Conservation (phyloP, 371 early-diverging fungal species). For the Dichotomocladium elegans region DNA sequence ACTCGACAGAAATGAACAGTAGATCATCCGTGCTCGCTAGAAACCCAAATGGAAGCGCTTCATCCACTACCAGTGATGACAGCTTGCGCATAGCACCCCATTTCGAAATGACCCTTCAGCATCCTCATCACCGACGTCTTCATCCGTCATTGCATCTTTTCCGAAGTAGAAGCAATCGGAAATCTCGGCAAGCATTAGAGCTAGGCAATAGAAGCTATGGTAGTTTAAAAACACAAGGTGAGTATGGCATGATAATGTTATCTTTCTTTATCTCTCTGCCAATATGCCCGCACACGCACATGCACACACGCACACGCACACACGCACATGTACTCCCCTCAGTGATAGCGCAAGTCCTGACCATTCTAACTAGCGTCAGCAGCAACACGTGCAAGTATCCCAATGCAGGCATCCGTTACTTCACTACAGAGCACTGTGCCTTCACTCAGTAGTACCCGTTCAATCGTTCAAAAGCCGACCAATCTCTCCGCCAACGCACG, state of each 20-base stretch:
- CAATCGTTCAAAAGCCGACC: slow-evolving; percentile 10
- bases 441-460: slow-evolving; percentile 18
- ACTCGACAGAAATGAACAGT: slow-evolving; percentile 1
- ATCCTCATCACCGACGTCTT: slow-evolving; percentile 4
- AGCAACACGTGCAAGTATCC: slow-evolving; percentile 6
- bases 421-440: slow-evolving; percentile 17
- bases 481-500: slow-evolving; percentile 9
- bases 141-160: slow-evolving; percentile 17
- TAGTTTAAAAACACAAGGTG: too few species aligned
- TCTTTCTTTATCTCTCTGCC: too few species aligned
- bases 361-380: too few species aligned
- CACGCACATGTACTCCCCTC: too few species aligned
- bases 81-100: slow-evolving; percentile 6
- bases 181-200: too few species aligned
- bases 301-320: too few species aligned
- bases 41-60: too few species aligned
- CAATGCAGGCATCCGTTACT: slow-evolving; percentile 6
- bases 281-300: too few species aligned
- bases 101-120: background rate
- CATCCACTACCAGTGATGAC: slow-evolving; percentile 11
- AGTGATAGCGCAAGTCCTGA: too few species aligned
- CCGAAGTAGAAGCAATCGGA: slow-evolving; percentile 4
- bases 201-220: too few species aligned
- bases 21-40: too few species aligned
- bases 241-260: too few species aligned